Evolutionary conservation across 345 rosid genomes (phyloP), one percentile per base, ranked within the genome.

Genomic region (Acer yangbiense): DNA sequence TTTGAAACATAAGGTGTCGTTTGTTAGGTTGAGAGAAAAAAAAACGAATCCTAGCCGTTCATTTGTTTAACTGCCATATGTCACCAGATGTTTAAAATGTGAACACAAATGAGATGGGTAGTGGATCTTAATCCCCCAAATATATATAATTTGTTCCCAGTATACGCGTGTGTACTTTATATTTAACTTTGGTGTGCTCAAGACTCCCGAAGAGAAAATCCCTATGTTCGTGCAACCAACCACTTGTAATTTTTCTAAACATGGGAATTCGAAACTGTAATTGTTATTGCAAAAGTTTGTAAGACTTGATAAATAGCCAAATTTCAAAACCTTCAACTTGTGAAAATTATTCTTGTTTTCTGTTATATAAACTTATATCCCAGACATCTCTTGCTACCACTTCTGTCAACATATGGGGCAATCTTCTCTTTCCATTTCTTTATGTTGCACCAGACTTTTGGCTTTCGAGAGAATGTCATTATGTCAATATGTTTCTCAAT

Each of bases 401-500:
- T 71, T 71, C 44, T 18, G 27, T 29, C 46, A 55, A 18, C 21
- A 1, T n/a, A 25, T 1, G 7, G 27, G 32, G 32, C 64, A 54
- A 1, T 17, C 17, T 9, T 0, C 4, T 32, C 55, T 13, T 17
- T 0, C 16, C 76, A 80, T 10, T 9, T 1, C 0, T 14, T 0
- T n/a, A 1, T 76, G 50, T 1, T 32, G 73, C 27, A 10, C 64
- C 62, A 73, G 14, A 32, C 68, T 79, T 60, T 29, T 69, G 13
- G 73, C 82, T 20, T 54, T 35, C 7, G 18, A 57, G n/a, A 54
- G n/a, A n/a, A n/a, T n/a, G n/a, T n/a, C n/a, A n/a, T n/a, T n/a
- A 21, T 79, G 81, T 9, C 12, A 79, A 7, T 11, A 79, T 12
- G 2, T 66, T 44, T 27, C 5, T 29, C 63, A 79, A 20, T 44